Conservation (phyloP, 116 monocot species). For the Trichopus zeylanicus region DNA sequence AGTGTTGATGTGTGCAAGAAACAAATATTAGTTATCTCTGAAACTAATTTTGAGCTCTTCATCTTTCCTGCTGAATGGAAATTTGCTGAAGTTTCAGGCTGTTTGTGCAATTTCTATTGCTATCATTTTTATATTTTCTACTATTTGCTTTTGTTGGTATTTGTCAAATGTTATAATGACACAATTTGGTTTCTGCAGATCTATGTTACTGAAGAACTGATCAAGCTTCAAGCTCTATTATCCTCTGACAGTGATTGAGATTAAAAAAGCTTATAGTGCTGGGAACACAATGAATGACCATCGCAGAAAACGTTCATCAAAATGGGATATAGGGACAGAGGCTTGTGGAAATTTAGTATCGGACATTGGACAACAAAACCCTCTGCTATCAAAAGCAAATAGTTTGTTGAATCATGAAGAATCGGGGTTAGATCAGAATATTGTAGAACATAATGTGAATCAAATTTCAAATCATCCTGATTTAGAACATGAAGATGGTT, state of each 20-base stretch:
- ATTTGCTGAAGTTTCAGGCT: too few species aligned
- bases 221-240: neutral
- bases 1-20: too few species aligned
- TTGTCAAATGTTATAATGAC: neutral
- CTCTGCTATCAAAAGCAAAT: constrained; percentile 8
- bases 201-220: neutral
- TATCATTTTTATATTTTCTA: neutral
- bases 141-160: neutral
- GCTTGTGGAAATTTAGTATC: neutral
- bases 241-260: neutral
- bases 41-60: too few species aligned
- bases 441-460: constrained; percentile 2
- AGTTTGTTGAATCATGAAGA: constrained; percentile 6
- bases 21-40: too few species aligned
- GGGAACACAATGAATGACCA: constrained; percentile 23
- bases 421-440: constrained; percentile 4
- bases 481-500: constrained; percentile 6
- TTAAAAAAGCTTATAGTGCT: neutral
- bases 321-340: constrained; percentile 48
- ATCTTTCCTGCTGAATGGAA: too few species aligned
- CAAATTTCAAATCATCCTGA: neutral
- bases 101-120: neutral
- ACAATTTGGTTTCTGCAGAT: neutral
- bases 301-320: constrained; percentile 31
- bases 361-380: constrained; percentile 2